Base-by-base conservation (phyloP, 2,329 filamentous ascomycete genomes). In the Chaetomium sp. region DNA sequence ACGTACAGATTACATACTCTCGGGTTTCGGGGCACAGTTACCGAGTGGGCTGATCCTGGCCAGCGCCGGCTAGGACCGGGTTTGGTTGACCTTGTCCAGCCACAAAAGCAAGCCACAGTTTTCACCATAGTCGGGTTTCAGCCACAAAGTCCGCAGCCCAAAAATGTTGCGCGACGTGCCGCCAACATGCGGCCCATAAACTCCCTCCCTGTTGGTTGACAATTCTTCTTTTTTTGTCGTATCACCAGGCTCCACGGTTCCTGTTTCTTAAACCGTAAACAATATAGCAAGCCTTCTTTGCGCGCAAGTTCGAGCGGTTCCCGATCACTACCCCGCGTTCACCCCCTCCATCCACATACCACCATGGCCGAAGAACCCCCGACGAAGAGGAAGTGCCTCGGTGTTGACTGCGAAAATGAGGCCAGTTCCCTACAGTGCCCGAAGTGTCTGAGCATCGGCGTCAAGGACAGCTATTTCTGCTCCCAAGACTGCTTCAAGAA, bases 401-500 rank as follows among this genome's bases (percentile, higher is more conserved):
- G 95, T 57, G 83, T 83, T 65, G 92, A 96, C 77, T 99, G 95
- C 82, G 83, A 85, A 49, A 97, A 97, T 69, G 89, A 94, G 69
- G 93, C 93, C 64, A 89, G 92, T 66, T 83, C 88, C 61, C 81
- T 99, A 55, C 93, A 98, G 78, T 99, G 95, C 78, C 95, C 95
- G 62, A 98, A 92, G 57, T 99, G 95, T 77, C 84, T 97, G 74
- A 97, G 97, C 80, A 82, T 93, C 53, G 91, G 90, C 61, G 89
- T 88, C 72, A 88, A 93, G 75, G 92, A 95, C 74, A 96, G 92
- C 81, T 97, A 88, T 80, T 99, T 98, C 81, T 99, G 95, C 82
- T 93, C 93, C 31, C 95, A 99, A 78, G 95, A 98, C 72, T 99
- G 95, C 83, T 99, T 99, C 81, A 98, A 97, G 84, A 90, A 88